Percentiles rank a stretch among this genome's conserved stretches.
These are phyloP conservation scores for Abrus precatorius DNA, from an alignment of 306 rosid species.

Conservation along the genomic window DNA sequence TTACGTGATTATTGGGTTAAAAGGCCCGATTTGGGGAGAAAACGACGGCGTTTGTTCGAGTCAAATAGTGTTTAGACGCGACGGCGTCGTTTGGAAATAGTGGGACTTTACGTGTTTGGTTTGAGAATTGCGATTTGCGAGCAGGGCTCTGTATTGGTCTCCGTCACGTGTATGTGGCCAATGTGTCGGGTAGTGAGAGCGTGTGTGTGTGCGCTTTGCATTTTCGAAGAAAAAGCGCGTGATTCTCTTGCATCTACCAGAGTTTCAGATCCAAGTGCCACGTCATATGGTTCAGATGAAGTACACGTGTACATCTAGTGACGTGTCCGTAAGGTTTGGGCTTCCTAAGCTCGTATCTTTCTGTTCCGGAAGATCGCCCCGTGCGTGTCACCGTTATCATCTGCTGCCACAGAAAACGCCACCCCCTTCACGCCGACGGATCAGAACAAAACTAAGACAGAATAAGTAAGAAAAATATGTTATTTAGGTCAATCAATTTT, in stretches of 20 bases:
- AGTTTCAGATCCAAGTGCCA: slow-evolving; percentile 47
- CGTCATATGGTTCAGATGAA: slow-evolving; percentile 50
- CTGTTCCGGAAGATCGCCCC: not conserved
- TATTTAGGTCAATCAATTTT: too few species aligned
- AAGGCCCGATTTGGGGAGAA: not conserved
- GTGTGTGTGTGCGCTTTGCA: not conserved
- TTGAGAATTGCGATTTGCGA: not conserved
- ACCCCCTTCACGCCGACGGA: not conserved
- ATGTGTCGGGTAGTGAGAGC: slow-evolving; percentile 38
- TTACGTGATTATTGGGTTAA: not conserved
- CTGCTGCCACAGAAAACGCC: not conserved
- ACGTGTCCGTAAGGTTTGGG: slow-evolving; percentile 45
- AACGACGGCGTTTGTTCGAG: slow-evolving; percentile 15
- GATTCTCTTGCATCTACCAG: slow-evolving; percentile 33
- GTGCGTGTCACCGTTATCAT: slow-evolving; percentile 16
- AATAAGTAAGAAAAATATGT: too few species aligned
- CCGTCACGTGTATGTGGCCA: slow-evolving; percentile 39
- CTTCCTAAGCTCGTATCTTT: not conserved
- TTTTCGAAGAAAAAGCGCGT: slow-evolving; percentile 48
- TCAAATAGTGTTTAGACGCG: not conserved
- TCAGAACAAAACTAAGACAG: too few species aligned
- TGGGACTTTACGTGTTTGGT: slow-evolving; percentile 6
- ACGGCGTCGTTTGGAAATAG: slow-evolving; percentile 31
- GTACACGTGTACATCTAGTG: slow-evolving; percentile 28
- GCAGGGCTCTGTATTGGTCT: not conserved